Evolutionary conservation across 2,329 filamentous ascomycete genomes (phyloP), one percentile per base, ranked within the genome.

Genomic region (Celoporthe dispersa): DNA sequence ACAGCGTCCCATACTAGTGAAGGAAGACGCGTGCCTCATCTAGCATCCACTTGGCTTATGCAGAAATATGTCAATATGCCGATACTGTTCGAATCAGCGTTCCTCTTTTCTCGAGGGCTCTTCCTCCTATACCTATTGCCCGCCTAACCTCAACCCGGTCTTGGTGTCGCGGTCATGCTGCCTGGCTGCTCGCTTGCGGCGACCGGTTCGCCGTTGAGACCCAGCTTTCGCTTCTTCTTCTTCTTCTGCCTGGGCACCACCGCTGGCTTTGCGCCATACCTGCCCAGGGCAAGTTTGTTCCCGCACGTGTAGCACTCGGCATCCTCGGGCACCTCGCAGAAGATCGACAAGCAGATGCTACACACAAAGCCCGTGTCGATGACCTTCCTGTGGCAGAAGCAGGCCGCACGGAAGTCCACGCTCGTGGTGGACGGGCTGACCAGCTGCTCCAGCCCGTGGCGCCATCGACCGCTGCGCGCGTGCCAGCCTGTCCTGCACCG

Each of bases 401-500:
- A 99, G 3, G 96, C 96, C n/a, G 97, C 95, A 59, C 96, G 90
- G 79, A 99, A 99, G 81, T 99, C 97, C 59, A 99, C 94, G 60
- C 92, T 90, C 68, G 94, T 92, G 51, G 93, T 91, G 9, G 92
- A 93, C 0, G 96, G 94, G 5, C 91, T 84, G 57, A 97, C 87
- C 57, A 99, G 83, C 70, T 91, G 87, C 61, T 86, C 76, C 2
- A 76, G 60, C 37, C 64, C 57, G 64, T 68, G 28, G 53, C 68
- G 39, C 68, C 69, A 11, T 67, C 68, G 9, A 90, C 83, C 31
- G 87, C 87, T 19, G 84, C 85, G 70, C 88, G 87, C 39, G 65
- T 70, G 53, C 65, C 73, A 11, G 73, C 62, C 4, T 72, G 63
- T 41, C 72, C 66, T n/a, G 66, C 73, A 35, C 73, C 73, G 37